Evolutionary conservation across 2,329 filamentous ascomycete species (phyloP), one percentile per base, ranked within the genome.

Genomic region (Aspergillus sp.): DNA sequence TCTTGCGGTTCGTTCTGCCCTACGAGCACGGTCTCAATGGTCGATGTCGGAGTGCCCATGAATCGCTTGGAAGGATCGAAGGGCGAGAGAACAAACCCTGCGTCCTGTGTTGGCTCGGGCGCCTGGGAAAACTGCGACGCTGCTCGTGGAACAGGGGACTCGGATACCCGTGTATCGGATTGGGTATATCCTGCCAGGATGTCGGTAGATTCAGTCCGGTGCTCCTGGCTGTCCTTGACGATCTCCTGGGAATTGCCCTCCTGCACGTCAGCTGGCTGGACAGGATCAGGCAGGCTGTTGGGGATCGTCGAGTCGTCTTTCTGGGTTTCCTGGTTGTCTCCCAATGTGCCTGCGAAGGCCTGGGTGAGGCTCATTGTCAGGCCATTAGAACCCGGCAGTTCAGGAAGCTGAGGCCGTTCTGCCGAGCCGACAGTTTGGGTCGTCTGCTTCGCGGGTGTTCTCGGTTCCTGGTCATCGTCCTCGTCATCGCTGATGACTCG

Each of bases 331-430:
- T 70, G 61, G 37, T 68, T 66, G 24, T 74, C 77, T 29, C 83
- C 86, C 76, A 95, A 82, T 1, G 86, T 94, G 8, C 85, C 85
- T 4, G 82, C 83, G 53, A 94, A 95, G 41, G 91, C 89, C 49
- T 94, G 88, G 0, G 86, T 93, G 27, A 94, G 69, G 7, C 85
- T 82, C 26, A 93, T 56, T 4, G 67, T 59, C 32, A 61, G 48
- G 25, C 57, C 52, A 28, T 52, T 53, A 37, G 49, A 67, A 54
- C 44, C 63, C 49, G 78, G 74, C 13, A 85, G 61, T 1, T 78
- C 79, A 3, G 80, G 81, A 36, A 85, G 82, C 11, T 68, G 74
- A 3, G 78, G 79, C 8, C 59, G 59, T 39, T 62, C 53, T 5
- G 49, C 52, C 3, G 57, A 55, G 26, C 47, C 39, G 2, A 41